Conservation (phyloP, 2,329 filamentous ascomycete genomes). For the Madurella mycetomatis region DNA sequence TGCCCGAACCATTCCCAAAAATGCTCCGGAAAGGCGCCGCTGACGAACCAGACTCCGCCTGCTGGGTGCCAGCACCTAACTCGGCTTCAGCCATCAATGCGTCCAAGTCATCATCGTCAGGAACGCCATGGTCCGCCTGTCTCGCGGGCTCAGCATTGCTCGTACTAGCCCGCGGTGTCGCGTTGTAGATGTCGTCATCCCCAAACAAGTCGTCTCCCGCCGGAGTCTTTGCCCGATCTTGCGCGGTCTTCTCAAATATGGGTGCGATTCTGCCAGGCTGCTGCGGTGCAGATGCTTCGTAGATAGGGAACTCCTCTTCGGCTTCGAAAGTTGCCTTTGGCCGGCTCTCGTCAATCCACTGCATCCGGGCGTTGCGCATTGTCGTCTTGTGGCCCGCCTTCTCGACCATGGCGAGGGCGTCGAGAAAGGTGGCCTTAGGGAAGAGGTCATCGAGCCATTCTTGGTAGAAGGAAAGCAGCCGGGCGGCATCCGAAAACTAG, state of each 20-base stretch:
- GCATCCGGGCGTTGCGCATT: constrained; percentile 67
- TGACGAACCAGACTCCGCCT: background rate
- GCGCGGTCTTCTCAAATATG: constrained; percentile 32
- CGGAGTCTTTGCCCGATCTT: constrained; percentile 32
- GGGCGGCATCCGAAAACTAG: constrained; percentile 77
- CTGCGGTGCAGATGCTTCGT: constrained; percentile 22
- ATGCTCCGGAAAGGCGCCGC: constrained; percentile 4
- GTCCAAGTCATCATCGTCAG: constrained; percentile 47
- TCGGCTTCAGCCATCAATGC: constrained; percentile 51
- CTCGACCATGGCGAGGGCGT: constrained; percentile 85
- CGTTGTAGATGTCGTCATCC: constrained; percentile 52
- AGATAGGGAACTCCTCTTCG: constrained; percentile 31
- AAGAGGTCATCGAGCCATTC: constrained; percentile 96
- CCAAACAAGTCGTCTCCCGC: constrained; percentile 36
- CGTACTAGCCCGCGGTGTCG: constrained; percentile 39
- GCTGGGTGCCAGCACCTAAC: constrained; percentile 19
- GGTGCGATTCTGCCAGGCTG: constrained; percentile 35
- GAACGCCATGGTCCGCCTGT: constrained; percentile 23
- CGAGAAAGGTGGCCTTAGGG: constrained; percentile 88
- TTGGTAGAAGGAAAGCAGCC: constrained; percentile 86
- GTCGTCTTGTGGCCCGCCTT: constrained; percentile 83
- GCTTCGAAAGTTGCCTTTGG: constrained; percentile 39
- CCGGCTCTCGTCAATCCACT: constrained; percentile 78
- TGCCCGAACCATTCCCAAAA: constrained; percentile 16
- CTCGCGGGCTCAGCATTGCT: constrained; percentile 1